Base-by-base conservation (phyloP, 225 moss, liverwort and hornwort species). In the Climacium dendroides region DNA sequence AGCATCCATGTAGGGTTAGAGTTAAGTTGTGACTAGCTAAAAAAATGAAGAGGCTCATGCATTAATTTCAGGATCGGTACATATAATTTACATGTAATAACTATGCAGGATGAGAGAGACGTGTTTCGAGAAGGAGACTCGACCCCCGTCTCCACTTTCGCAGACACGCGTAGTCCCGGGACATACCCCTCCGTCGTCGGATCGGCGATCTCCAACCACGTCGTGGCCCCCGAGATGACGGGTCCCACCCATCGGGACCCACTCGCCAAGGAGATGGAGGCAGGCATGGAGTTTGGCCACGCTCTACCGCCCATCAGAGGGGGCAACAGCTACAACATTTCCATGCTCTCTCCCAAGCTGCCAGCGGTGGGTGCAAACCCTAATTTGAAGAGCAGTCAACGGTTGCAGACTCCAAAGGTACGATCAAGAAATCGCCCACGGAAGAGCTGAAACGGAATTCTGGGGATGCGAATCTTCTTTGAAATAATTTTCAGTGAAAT, bases 331-430 rank as follows among this genome's bases (percentile, higher is more conserved):
- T 93, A 92, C 82, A 96, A 90, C 79, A 88, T 91, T 90, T 90
- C 95, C 3, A 92, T 90, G 88, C 93, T 94, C 61, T 98, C 96
- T 84, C 94, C 96, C 23, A 96, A 96, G 93, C 58, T 95, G 28
- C 87, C 88, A 2, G 50, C 12, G 15, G 50, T 4, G 50, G 85
- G 85, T 64, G 74, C 90, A 62, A 91, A 79, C 87, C 54, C 92
- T 55, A 95, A 90, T 91, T 95, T 94, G 16, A 90, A 92, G 64
- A 90, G 72, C 91, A 92, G 79, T 66, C 95, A 93, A 65, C 94
- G 91, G 45, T 88, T 97, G 89, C 96, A 95, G 71, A 96, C 97
- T 89, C 97, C 98, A 43, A 99, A 97, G 97, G 98, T 99, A 89
- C 11, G 2, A 19, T 37, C n/a, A n/a, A n/a, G n/a, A n/a, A n/a